phyloP scores from a whole-genome alignment of 1,284 basidiomycete species.

The Cyathus olla region DNA sequence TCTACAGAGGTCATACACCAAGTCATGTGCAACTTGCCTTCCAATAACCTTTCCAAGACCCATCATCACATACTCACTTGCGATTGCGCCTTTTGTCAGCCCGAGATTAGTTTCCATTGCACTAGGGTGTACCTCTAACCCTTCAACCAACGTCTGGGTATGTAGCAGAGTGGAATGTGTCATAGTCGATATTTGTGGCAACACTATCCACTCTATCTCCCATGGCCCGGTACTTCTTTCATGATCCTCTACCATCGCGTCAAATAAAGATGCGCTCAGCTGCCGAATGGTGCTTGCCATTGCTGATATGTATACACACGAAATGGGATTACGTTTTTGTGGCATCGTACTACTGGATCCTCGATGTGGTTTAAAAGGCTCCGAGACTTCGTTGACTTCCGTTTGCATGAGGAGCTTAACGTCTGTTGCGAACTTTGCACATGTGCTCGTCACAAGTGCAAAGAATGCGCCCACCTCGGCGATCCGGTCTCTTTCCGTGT shows the following conservation, averaged over 20 bases:
- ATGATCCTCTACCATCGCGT: conserved; percentile 58
- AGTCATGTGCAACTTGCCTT: conserved; percentile 53
- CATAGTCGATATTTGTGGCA: conserved; percentile 54
- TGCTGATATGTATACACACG: conserved; percentile 53
- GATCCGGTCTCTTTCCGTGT: conserved; percentile 56
- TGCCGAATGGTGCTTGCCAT: conserved; percentile 51
- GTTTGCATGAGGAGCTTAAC: conserved; percentile 58
- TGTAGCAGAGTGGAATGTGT: conserved; percentile 50
- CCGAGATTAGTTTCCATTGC: conserved; percentile 51
- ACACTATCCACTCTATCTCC: conserved; percentile 58
- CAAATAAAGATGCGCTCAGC: conserved; percentile 47
- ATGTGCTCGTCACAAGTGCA: conserved; percentile 52
- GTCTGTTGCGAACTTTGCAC: conserved; percentile 55
- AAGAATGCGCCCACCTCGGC: conserved; percentile 53
- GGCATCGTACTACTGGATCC: conserved; percentile 59
- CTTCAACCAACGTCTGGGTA: conserved; percentile 42
- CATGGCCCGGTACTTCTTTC: conserved; percentile 59
- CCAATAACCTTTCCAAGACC: conserved; percentile 50
- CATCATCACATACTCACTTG: conserved; percentile 60
- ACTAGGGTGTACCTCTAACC: conserved; percentile 49
- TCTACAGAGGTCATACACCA: conserved; percentile 54
- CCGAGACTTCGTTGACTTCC: conserved; percentile 53
- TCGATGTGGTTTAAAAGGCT: conserved; percentile 51
- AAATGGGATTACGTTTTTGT: conserved; percentile 57
- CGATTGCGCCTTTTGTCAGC: conserved; percentile 49